Evolutionary conservation across 148 eudicot genomes (phyloP), one percentile per base, ranked within the genome.

Genomic region (Euryodendron excelsum): DNA sequence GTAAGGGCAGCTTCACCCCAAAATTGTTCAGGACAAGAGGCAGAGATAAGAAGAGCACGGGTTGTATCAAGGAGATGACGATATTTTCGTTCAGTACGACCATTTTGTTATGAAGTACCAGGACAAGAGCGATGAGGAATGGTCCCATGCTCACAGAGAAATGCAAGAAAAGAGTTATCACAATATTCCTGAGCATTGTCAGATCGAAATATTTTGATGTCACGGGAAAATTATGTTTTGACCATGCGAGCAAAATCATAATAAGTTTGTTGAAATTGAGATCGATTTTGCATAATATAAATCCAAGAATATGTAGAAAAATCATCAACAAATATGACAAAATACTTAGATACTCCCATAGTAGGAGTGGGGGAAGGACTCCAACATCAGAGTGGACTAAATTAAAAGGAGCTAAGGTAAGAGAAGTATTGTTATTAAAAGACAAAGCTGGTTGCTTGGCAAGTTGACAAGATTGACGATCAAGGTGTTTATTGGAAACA

Each of bases 311-410:
- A 80, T 3, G 50, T 17, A 10, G 77, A 60, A 31, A 27, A 79
- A 33, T 78, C 75, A 69, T 56, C 75, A 17, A 71, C 45, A 39
- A 78, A 78, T 1, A 60, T 61, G 1, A 78, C 73, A 79, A 79
- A 79, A 9, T 79, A 79, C n/a, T n/a, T n/a, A n/a, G n/a, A n/a
- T n/a, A n/a, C n/a, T n/a, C n/a, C n/a, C n/a, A n/a, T n/a, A n/a
- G n/a, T n/a, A n/a, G n/a, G n/a, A n/a, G n/a, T n/a, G n/a, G n/a
- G n/a, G n/a, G n/a, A n/a, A n/a, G n/a, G n/a, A n/a, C n/a, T n/a
- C n/a, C n/a, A n/a, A n/a, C n/a, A n/a, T n/a, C n/a, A n/a, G n/a
- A n/a, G n/a, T n/a, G n/a, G n/a, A n/a, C n/a, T n/a, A n/a, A n/a
- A n/a, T n/a, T n/a, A n/a, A n/a, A n/a, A n/a, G n/a, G n/a, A n/a